Evolutionary conservation across 1,139 yeast genomes (phyloP).

Genomic region (Pichia sp.): DNA sequence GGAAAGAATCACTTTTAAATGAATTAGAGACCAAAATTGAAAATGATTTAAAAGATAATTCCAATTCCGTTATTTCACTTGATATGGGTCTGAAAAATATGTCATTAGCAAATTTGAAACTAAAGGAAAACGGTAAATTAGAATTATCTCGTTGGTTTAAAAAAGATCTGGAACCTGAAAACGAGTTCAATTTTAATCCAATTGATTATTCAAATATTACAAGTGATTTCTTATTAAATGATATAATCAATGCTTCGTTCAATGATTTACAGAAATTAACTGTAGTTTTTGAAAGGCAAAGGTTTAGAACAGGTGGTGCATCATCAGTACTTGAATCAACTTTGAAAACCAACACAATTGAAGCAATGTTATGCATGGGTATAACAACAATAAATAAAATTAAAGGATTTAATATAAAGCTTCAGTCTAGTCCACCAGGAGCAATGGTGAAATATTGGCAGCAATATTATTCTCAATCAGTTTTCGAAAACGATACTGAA

Average conservation of each 20-base stretch:
- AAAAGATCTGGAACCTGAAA: constrained; percentile 28
- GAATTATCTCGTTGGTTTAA: constrained; percentile 37
- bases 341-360: constrained; percentile 45
- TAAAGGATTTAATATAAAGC: not conserved
- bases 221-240: constrained; percentile 16
- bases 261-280: constrained; percentile 29
- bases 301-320: constrained; percentile 43
- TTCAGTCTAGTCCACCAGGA: constrained; percentile 10
- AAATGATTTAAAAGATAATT: not conserved
- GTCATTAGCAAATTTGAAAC: constrained; percentile 29
- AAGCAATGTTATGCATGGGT: constrained; percentile 36
- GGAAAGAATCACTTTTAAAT: not conserved
- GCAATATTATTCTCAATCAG: not conserved
- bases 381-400: constrained; percentile 7
- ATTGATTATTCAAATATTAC: constrained; percentile 20
- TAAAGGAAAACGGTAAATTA: constrained; percentile 22
- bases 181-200: constrained; percentile 22
- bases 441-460: constrained; percentile 18
- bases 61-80: constrained; percentile 28
- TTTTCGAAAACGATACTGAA: not conserved
- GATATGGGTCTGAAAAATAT: constrained; percentile 40
- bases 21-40: not conserved
- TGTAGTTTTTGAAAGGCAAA: constrained; percentile 47
- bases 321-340: constrained; percentile 43
- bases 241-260: constrained; percentile 4